Evolutionary conservation across 805 yeast genomes (phyloP).

Genomic region (Suhomyces sp.): DNA sequence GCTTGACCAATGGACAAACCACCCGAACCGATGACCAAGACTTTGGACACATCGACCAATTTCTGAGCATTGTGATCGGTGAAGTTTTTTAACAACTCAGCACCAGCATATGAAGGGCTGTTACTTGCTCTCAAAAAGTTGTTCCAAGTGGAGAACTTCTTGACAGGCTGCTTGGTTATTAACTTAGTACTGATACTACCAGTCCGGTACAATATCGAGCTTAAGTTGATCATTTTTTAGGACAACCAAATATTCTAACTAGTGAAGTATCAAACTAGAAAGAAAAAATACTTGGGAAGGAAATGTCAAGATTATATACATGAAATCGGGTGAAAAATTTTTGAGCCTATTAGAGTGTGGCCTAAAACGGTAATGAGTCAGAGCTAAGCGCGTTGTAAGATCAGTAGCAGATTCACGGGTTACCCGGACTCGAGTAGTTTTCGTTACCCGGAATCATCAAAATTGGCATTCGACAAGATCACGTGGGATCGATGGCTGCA

Average conservation of each 20-base stretch:
- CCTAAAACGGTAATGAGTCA: conserved; percentile 34
- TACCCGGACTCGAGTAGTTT: conserved; percentile 8
- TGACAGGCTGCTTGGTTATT: conserved; percentile 1
- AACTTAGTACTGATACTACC: conserved; percentile 2
- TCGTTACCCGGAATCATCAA: neutral
- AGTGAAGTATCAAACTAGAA: neutral
- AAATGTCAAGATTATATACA: neutral
- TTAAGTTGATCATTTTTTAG: conserved; percentile 8
- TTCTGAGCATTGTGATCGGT: conserved; percentile 58
- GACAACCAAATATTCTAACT: neutral
- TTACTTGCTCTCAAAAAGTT: conserved; percentile 6
- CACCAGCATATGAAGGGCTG: conserved; percentile 54
- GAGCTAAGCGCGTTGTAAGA: conserved; percentile 30
- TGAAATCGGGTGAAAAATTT: conserved; percentile 12
- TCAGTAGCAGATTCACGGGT: conserved; percentile 14
- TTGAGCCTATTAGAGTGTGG: conserved; percentile 7
- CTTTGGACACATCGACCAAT: conserved; percentile 81
- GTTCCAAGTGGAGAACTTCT: conserved; percentile 7
- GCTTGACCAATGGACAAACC: conserved; percentile 98
- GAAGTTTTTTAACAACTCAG: conserved; percentile 54
- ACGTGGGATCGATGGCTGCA: neutral
- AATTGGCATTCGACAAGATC: neutral
- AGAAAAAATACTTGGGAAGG: conserved; percentile 3
- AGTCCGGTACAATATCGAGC: conserved; percentile 4
- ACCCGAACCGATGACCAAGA: conserved; percentile 93